Evolutionary conservation across 208 protist species (phyloP).

Genomic region (Trypanosoma avium): DNA sequence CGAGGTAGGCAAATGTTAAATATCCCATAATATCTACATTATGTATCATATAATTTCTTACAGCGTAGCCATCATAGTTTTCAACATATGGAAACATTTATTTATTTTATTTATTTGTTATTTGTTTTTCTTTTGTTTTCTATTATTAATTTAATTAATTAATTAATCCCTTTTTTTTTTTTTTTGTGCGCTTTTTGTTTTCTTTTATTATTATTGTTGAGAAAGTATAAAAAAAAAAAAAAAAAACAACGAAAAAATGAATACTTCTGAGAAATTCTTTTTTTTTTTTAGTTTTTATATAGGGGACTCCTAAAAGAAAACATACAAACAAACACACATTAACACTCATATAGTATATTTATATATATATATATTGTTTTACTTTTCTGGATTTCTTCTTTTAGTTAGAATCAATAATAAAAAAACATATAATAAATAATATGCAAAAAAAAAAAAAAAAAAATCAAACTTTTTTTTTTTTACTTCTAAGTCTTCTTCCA

Average conservation of each 20-base stretch:
- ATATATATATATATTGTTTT: background rate
- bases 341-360: background rate
- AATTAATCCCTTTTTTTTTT: background rate
- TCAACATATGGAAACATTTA: conserved; percentile 51
- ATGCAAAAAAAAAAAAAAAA: conserved; percentile 14
- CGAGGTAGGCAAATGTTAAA: conserved; percentile 32
- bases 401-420: too few relatives aligned
- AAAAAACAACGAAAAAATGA: too few relatives aligned
- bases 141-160: conserved; percentile 27
- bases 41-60: conserved; percentile 48
- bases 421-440: conserved; percentile 21
- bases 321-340: background rate
- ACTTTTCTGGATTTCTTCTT: too few relatives aligned
- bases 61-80: conserved; percentile 62
- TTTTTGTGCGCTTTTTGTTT: too few relatives aligned
- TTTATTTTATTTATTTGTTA: conserved; percentile 16
- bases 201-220: too few relatives aligned
- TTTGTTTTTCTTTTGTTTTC: too few relatives aligned
- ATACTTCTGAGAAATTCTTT: too few relatives aligned
- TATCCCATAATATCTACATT: conserved; percentile 60
- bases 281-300: too few relatives aligned
- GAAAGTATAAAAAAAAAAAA: too few relatives aligned
- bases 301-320: too few relatives aligned
- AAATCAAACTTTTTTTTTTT: background rate
- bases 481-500: conserved; percentile 8